Base-by-base conservation (phyloP, 163 green algal species). In the Scenedesmus sp. region DNA sequence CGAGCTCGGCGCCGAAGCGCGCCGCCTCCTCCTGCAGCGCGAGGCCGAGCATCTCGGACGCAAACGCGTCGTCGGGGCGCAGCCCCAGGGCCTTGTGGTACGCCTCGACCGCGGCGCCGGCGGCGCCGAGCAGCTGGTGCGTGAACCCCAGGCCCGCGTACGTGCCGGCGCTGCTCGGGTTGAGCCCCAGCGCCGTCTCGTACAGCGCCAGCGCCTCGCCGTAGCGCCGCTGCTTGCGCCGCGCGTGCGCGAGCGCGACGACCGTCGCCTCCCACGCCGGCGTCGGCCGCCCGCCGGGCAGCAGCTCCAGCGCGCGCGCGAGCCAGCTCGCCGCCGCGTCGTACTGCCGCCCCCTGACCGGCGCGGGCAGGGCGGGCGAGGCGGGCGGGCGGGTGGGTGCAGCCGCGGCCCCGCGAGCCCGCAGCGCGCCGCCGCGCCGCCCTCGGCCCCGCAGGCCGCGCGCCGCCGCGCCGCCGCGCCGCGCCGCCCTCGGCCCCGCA, bases 11-110 rank as follows among this genome's bases (percentile, higher is more conserved):
- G 6, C 28, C 45, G 47, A 70, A 69, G 7, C 54, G 58, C 2
- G 20, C 75, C 42, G 56, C 77, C 31, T 83, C 85, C 64, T 97
- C 94, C 39, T 90, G 80, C 65, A 98, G 69, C 17, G 92, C 93
- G 39, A 88, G 50, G 0, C 85, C 81, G 47, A 98, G 89, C 94
- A 98, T 96, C 63, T 96, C 90, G 15, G 83, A 64, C 0, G 91
- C 87, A 76, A 98, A 97, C 0, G 81, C 74, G 76, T 97, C 93
- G 26, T 97, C 90, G 3, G 92, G 89, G 28, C 86, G 79, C 39
- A 97, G 56, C 17, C 84, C 89, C 57, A 98, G 87, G 9, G 92
- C 90, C 45, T 94, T 94, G 82, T 98, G 95, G 78, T 99, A 99
- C 56, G 91, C 63, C 64, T 96, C 87, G 14, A 97, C 91, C 10